Percentiles rank a stretch among this genome's conserved stretches.
phyloP scores from a whole-genome alignment of 371 early-diverging fungal species.

The Mortierella sp. region DNA sequence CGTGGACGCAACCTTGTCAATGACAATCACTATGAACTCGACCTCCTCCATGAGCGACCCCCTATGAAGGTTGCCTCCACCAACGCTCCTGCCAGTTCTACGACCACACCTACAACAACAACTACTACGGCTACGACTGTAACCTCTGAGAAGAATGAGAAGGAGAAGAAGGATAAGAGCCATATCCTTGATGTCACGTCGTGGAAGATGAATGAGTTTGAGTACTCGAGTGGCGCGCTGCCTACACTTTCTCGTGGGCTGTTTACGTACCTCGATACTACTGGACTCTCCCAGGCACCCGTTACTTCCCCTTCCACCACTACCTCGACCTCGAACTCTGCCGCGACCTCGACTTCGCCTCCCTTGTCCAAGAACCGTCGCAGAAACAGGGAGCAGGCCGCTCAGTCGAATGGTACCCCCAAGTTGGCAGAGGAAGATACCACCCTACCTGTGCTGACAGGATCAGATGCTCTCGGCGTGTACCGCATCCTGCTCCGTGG shows the following conservation, averaged over 20 bases:
- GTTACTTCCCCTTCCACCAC: not conserved
- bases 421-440: not conserved
- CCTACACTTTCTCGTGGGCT: constrained; percentile 90
- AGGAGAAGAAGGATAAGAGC: not conserved
- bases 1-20: constrained; percentile 41
- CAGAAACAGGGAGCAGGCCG: not conserved
- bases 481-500: constrained; percentile 83
- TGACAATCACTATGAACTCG: constrained; percentile 30
- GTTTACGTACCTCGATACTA: constrained; percentile 70
- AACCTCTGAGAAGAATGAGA: not conserved
- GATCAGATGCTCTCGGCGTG: constrained; percentile 21
- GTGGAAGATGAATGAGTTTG: constrained; percentile 75
- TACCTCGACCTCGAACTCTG: not conserved
- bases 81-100: too few species aligned
- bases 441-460: not conserved
- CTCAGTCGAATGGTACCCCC: not conserved
- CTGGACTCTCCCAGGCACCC: not conserved
- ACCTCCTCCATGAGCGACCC: constrained; percentile 22
- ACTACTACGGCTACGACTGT: not conserved
- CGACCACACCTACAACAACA: not conserved
- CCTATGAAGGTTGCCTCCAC: not conserved
- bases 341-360: not conserved
- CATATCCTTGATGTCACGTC: constrained; percentile 50
- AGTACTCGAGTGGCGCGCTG: constrained; percentile 58
- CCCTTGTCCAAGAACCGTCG: not conserved